Evolutionary conservation across 179 eudicot genomes (phyloP), one percentile per base, ranked within the genome.

Genomic region (Amaranthus tricolor): DNA sequence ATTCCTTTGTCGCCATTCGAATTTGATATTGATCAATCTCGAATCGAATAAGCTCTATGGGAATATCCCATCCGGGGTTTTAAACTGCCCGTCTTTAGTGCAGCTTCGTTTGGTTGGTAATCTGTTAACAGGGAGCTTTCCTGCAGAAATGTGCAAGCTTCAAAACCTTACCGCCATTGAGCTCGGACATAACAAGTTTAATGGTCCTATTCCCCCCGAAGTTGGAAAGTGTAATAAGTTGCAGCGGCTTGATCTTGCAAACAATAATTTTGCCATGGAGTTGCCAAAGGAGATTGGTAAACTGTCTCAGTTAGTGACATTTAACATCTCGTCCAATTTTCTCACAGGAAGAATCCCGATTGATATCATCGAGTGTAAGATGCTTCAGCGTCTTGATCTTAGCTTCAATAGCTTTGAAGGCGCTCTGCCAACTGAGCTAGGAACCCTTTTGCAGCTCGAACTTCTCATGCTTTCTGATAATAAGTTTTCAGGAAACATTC

Each of bases 371-470:
- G 80, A 84, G 70, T 94, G 98, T 88, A 90, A 85, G 87, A 81
- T 76, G 80, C 91, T 94, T 71, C 98, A 89, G 71, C 88, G 96
- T 65, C 94, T 94, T 65, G 98, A 94, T 82, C 87, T 94, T 62
- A 87, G 97, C 82, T 78, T 70, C 77, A 94, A 94, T 68, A 74
- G 84, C 56, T 92, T 94, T 60, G 74, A 62, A 10, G 87, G 79
- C 63, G 63, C 61, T 17, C 78, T 94, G 17, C 94, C 97, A 0
- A 66, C 73, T 70, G 91, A 90, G 81, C 72, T 94, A 14, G 98
- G 98, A 48, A 78, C 68, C 60, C 92, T 92, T 73, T 76, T 79
- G 62, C 92, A 88, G 82, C 76, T 94, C 7, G 98, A 94, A 80
- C 93, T 85, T 57, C 96, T 94, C 50, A 86, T 86, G 78, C 81